These are phyloP conservation scores for Rhynchospora tenuis DNA, from an alignment of 176 grass and related monocot genomes.

Conservation along the genomic window DNA sequence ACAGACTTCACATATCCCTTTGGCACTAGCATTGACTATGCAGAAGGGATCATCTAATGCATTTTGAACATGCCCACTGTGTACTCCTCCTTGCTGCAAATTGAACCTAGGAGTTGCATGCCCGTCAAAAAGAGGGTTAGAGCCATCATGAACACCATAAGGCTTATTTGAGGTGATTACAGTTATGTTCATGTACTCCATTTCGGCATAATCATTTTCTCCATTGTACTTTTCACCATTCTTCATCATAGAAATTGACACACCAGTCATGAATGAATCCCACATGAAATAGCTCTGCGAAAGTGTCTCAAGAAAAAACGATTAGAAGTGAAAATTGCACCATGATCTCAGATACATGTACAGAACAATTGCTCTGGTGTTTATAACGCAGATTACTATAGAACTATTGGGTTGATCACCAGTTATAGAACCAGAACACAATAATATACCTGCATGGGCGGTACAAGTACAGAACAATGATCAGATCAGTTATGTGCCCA, in stretches of 20 bases:
- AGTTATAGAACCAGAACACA: neutral
- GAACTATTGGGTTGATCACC: neutral
- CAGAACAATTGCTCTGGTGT: neutral
- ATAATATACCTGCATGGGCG: neutral
- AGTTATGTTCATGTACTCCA: constrained; percentile 57
- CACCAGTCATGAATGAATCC: constrained; percentile 61
- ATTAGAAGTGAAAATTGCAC: neutral
- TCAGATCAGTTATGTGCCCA: neutral
- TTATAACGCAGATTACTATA: neutral
- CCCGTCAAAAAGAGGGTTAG: constrained; percentile 62
- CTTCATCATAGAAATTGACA: constrained; percentile 51
- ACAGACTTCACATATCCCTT: constrained; percentile 60
- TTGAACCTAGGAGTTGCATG: constrained; percentile 37
- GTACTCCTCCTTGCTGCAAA: constrained; percentile 40
- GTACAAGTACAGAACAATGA: neutral
- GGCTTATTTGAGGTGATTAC: constrained; percentile 64
- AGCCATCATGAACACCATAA: constrained; percentile 49
- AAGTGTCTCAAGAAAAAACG: neutral
- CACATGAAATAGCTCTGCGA: constrained; percentile 60
- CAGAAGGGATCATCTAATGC: constrained; percentile 51
- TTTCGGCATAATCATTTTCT: constrained; percentile 53
- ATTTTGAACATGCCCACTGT: constrained; percentile 69
- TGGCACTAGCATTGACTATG: constrained; percentile 23
- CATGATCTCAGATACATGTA: neutral
- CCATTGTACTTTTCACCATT: constrained; percentile 27